Evolutionary conservation across 257 asterid genomes (phyloP).

Genomic region (Buddleja alternifolia): DNA sequence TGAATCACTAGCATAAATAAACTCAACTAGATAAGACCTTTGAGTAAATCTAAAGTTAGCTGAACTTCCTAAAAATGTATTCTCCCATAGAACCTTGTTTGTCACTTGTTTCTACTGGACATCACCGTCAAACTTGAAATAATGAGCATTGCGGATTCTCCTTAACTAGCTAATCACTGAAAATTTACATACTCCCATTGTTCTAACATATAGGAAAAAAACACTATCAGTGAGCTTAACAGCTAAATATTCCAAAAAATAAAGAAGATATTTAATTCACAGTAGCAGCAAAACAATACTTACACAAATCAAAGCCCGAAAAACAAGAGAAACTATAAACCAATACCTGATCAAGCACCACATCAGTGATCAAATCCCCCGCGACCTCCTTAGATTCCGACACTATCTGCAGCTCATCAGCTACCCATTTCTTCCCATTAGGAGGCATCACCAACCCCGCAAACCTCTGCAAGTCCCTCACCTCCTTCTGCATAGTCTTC

Average conservation of each 20-base stretch:
- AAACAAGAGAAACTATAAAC: neutral
- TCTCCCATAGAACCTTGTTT: neutral
- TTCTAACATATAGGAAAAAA: conserved; percentile 3
- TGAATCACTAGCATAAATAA: neutral
- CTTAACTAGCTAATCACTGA: conserved; percentile 17
- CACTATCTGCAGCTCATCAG: conserved; percentile 83
- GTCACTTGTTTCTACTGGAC: too few relatives aligned
- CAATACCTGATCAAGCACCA: conserved; percentile 87
- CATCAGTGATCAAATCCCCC: conserved; percentile 82
- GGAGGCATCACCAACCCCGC: conserved; percentile 69
- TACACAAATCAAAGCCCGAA: neutral
- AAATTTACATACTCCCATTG: neutral
- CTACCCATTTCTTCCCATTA: conserved; percentile 79
- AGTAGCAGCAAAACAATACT: neutral
- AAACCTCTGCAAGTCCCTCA: conserved; percentile 76
- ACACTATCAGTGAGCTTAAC: neutral
- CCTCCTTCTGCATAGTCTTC: conserved; percentile 82
- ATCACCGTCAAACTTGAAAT: conserved; percentile 9
- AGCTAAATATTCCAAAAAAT: neutral
- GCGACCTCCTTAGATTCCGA: conserved; percentile 93
- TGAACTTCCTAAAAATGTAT: neutral
- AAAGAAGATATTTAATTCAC: neutral
- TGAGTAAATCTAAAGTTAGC: neutral
- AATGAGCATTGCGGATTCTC: neutral
- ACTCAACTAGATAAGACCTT: neutral